phyloP scores from a whole-genome alignment of 176 grass and related monocot genomes.

The Echinochloa phyllopogon region DNA sequence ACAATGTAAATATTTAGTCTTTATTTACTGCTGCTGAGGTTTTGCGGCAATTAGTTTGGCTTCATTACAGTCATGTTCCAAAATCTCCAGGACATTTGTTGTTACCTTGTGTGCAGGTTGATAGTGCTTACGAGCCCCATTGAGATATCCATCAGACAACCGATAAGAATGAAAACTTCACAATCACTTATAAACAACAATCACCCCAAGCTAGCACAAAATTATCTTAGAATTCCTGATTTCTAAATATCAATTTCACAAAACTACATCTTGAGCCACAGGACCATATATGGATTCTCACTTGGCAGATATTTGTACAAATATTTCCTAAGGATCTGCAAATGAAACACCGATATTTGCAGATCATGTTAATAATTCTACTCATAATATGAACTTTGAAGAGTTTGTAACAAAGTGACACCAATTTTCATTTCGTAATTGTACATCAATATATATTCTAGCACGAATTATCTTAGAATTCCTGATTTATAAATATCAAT shows the following conservation, averaged over 20 bases:
- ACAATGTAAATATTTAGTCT: not conserved
- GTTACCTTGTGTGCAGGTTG: not conserved
- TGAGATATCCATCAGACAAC: not conserved
- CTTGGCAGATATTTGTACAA: too few species aligned
- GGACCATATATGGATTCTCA: too few species aligned
- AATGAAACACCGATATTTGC: too few species aligned
- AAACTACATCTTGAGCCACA: too few species aligned
- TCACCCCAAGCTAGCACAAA: not conserved
- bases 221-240: not conserved
- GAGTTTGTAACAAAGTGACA: too few species aligned
- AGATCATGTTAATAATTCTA: too few species aligned
- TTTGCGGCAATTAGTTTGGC: not conserved
- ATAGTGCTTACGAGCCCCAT: not conserved
- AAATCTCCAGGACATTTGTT: not conserved
- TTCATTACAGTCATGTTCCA: slow-evolving; percentile 28
- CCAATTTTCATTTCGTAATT: too few species aligned
- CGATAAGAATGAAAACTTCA: not conserved
- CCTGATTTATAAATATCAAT: not conserved
- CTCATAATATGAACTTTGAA: too few species aligned
- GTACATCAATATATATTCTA: too few species aligned
- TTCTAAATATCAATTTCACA: not conserved
- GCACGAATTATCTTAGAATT: not conserved
- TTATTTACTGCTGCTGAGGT: not conserved
- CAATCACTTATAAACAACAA: not conserved
- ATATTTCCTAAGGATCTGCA: too few species aligned